Conservation (phyloP, 1,139 yeast genomes). For the Magnusiomyces sp. region DNA sequence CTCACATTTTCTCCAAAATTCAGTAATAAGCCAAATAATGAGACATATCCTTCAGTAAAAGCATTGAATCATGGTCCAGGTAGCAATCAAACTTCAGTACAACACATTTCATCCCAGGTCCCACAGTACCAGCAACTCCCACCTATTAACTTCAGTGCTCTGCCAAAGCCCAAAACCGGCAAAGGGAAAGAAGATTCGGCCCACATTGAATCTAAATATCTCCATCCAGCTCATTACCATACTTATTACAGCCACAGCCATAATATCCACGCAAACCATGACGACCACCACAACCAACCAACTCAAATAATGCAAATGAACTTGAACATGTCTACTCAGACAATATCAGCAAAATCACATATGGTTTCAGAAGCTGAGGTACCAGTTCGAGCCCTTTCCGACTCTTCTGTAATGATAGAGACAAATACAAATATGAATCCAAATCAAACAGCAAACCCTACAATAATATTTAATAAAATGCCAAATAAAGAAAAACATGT, state of each 20-base stretch:
- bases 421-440: not conserved
- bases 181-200: too few species aligned
- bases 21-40: not conserved
- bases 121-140: too few species aligned
- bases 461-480: not conserved
- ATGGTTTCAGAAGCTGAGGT: not conserved
- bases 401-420: conserved; percentile 1
- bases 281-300: not conserved
- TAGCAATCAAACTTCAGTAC: too few species aligned
- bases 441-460: not conserved
- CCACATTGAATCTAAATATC: too few species aligned
- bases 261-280: too few species aligned
- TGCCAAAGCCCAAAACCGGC: too few species aligned
- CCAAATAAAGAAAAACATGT: not conserved
- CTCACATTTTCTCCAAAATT: conserved; percentile 1
- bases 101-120: too few species aligned
- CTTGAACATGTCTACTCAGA: not conserved
- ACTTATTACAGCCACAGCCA: too few species aligned
- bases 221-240: too few species aligned
- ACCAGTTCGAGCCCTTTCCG: conserved; percentile 2
- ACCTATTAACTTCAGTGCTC: too few species aligned
- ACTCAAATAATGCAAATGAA: not conserved
- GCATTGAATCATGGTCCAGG: too few species aligned
- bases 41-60: too few species aligned
- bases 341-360: not conserved